Base-by-base conservation (phyloP, 2,329 filamentous ascomycete genomes). In the Lizonia empirigonia region DNA sequence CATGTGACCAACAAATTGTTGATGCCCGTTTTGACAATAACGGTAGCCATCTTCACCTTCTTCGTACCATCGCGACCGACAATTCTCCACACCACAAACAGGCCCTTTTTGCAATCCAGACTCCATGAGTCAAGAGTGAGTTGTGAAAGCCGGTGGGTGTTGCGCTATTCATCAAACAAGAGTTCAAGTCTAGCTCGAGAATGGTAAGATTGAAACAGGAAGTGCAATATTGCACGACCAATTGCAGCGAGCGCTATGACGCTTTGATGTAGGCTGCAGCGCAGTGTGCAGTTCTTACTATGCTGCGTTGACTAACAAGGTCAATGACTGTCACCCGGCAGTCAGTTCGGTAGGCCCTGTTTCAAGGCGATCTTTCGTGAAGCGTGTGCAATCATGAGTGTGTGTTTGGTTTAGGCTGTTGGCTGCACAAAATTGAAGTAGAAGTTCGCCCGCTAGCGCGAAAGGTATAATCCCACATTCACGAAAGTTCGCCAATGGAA, bases 11-110 rank as follows among this genome's bases (percentile, higher is more conserved):
- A 90, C 88, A 75, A 90, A 85, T 62, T 92, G 86, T 60, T 87
- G 84, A 76, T 95, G 91, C 24, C 90, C 90, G 60, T 89, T 86
- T 57, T 87, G 81, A 73, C 91, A 96, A 71, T 90, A 95, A 56
- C 86, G 84, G 50, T 87, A 82, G 3, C 90, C 90, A 72, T 89
- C 88, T 71, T 88, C 88, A 24, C 86, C 77, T 67, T 90, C 89
- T 76, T 88, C 70, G 34, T 73, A 74, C 29, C 69, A 91, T 56
- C 82, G 82, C 33, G 88, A 87, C 53, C 88, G 86, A 69, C 91
- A 96, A 64, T 83, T 82, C 55, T 83, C 81, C 55, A 82, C 76
- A 39, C 80, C 80, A 62, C 82, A 85, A 40, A 67, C 53, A 7
- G 65, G 64, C 7, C 69, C 69, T 48, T 65, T 70, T 9, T 39